phyloP scores from a whole-genome alignment of 257 asterid genomes.

The Penstemon barbatus region DNA sequence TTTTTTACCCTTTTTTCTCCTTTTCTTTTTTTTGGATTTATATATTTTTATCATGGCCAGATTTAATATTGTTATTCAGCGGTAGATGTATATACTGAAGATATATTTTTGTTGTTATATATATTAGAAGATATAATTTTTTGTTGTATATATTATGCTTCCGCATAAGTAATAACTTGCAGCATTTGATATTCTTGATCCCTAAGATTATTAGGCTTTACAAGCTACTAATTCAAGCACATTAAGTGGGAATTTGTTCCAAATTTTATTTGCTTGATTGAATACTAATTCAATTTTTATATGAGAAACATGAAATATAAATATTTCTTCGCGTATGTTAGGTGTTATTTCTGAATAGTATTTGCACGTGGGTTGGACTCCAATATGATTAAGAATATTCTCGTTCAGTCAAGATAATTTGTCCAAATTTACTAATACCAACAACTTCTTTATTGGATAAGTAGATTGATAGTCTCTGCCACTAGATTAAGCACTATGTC shows the following conservation, averaged over 20 bases:
- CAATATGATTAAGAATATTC: no score
- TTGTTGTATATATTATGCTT: not conserved
- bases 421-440: no score
- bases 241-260: not conserved
- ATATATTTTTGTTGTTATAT: no score
- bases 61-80: not conserved
- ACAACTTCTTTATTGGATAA: no score
- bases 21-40: no score
- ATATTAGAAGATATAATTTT: no score
- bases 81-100: no score
- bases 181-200: no score
- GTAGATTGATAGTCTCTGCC: not conserved
- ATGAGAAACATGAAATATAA: not conserved
- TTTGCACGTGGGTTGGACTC: not conserved
- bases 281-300: no score
- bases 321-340: not conserved
- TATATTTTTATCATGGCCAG: not conserved
- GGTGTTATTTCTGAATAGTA: not conserved
- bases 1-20: no score
- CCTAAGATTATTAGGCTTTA: not conserved
- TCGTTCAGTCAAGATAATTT: no score
- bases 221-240: not conserved
- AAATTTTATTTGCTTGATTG: no score
- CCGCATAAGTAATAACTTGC: not conserved
- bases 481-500: not conserved